Percentiles rank a stretch among this genome's conserved stretches.
Evolutionary conservation across 306 rosid genomes (phyloP).

Genomic region (Acacia acuminata): DNA sequence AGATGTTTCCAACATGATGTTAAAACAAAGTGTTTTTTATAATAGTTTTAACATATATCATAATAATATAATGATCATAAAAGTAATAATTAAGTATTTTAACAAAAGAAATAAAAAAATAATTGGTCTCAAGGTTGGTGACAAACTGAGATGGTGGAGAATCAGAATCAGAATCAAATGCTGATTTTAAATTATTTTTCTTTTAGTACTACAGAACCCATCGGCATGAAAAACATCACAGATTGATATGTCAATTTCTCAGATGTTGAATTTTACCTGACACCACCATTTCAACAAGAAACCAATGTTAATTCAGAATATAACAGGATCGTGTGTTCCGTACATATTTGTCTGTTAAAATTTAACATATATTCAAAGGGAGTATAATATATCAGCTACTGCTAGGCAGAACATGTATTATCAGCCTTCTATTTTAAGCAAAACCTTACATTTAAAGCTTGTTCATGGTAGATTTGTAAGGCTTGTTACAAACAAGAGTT

Average conservation of each 20-base stretch:
- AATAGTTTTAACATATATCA: no score
- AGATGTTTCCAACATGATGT: not conserved
- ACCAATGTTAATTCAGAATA: not conserved
- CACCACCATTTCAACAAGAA: not conserved
- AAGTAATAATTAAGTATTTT: no score
- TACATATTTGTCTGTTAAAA: not conserved
- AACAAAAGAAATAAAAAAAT: not conserved
- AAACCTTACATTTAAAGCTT: not conserved
- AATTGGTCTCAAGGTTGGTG: not conserved
- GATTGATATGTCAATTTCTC: not conserved
- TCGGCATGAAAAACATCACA: not conserved
- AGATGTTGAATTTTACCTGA: slow-evolving; percentile 4
- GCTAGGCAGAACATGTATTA: not conserved
- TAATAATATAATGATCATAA: no score
- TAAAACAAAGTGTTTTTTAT: not conserved
- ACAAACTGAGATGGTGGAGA: not conserved
- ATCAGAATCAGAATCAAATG: not conserved
- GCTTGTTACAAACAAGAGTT: not conserved
- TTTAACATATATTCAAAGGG: not conserved
- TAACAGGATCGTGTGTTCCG: not conserved
- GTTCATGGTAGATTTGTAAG: not conserved
- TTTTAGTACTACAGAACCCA: not conserved
- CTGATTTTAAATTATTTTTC: not conserved
- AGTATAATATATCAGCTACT: no score
- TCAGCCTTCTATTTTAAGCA: not conserved